A percentile compares a stretch with the other conserved stretches of the same genome.
phyloP scores from a whole-genome alignment of 108 stramenopile species.

The Bacterosira constricta region DNA sequence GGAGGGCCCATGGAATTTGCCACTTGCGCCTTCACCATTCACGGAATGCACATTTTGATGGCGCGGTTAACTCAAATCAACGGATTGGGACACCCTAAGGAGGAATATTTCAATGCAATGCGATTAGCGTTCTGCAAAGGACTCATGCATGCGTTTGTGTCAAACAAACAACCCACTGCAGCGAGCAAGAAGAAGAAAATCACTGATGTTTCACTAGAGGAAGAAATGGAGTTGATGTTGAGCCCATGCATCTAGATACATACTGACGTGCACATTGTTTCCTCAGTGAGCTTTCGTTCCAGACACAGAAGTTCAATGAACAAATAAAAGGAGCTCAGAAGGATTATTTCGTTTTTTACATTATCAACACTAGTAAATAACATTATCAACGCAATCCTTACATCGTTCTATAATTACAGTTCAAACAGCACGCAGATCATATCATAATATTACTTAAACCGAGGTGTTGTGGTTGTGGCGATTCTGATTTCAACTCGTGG shows the following conservation, averaged over 20 bases:
- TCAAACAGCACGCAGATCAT: too few species aligned
- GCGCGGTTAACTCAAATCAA: constrained; percentile 52
- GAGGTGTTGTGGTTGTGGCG: too few species aligned
- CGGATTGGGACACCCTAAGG: constrained; percentile 19
- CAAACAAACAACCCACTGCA: constrained; percentile 12
- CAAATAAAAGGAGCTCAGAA: not conserved
- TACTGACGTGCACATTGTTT: too few species aligned
- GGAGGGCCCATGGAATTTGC: constrained; percentile 38
- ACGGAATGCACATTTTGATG: constrained; percentile 74
- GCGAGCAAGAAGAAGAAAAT: not conserved
- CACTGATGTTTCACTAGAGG: constrained; percentile 13
- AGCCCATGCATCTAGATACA: constrained; percentile 25
- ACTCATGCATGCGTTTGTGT: constrained; percentile 63
- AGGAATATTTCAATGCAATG: constrained; percentile 36
- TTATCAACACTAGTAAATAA: not conserved
- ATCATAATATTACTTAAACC: too few species aligned
- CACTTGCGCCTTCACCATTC: constrained; percentile 57
- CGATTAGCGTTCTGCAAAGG: constrained; percentile 62
- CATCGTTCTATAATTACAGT: not conserved
- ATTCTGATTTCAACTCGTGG: too few species aligned
- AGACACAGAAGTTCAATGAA: too few species aligned
- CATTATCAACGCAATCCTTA: not conserved
- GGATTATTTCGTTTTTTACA: not conserved
- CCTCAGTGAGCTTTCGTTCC: too few species aligned
- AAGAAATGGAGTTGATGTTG: constrained; percentile 33